Evolutionary conservation across 108 stramenopile species (phyloP), one percentile per base, ranked within the genome.

Genomic region (Poteriospumella lacustris): DNA sequence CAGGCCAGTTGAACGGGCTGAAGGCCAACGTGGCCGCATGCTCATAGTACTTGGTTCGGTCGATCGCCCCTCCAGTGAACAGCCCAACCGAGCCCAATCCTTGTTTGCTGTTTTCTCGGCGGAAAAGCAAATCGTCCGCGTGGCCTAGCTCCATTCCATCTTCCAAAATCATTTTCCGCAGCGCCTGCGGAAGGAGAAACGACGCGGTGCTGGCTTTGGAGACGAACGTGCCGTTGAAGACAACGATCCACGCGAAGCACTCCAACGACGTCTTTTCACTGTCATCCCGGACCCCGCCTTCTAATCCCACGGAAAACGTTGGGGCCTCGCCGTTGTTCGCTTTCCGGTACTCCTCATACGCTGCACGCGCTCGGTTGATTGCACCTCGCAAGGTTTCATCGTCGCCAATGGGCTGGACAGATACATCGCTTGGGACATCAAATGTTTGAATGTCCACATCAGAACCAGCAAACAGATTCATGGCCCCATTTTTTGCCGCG

Each of bases 161-260:
- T 24, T 90, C 43, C 2, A 81, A 43, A 1, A 94, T 82, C 34
- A 93, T 73, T 29, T 83, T 58, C n/a, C 83, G 78, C 19, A 96
- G 75, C 0, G 75, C 68, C 0, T 85, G 82, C 12, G 95, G 95
- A 9, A 96, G 78, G n/a, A 82, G 62, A 79, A 96, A 96, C 31
- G 89, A 79, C 0, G 78, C 91, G 28, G 95, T 91, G 78, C 91
- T 90, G 58, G 90, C 89, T 12, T 5, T 5, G 64, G 73, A 87
- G 28, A 44, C 86, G 83, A 79, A 76, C 77, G 41, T 78, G 73
- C 41, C 52, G 59, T 81, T 77, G 33, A 90, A 83, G n/a, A 94
- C 60, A 0, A 91, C 91, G 88, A 95, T 93, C 91, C 91, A 96
- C 34, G 95, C 95, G 89, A 92, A 93, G 80, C 93, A 94, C 84